These are phyloP conservation scores for Elsinoe fawcettii DNA, from an alignment of 2,329 filamentous ascomycete genomes.

Conservation along the genomic window DNA sequence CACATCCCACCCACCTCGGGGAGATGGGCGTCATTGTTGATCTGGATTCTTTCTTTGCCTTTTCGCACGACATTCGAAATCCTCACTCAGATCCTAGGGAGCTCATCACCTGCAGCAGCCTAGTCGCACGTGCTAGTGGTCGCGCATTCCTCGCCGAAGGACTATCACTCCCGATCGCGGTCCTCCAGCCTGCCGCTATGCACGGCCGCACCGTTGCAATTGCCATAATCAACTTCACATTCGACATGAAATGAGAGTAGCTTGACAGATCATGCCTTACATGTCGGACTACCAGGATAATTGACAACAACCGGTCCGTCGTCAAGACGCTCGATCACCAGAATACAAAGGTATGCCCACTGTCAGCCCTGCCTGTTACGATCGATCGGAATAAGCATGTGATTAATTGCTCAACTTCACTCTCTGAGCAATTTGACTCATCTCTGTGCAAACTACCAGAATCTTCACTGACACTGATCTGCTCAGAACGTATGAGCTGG, in stretches of 20 bases:
- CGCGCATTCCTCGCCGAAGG: not conserved
- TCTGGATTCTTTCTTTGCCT: not conserved
- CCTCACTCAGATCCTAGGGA: not conserved
- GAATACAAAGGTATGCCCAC: constrained; percentile 7
- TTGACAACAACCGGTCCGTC: not conserved
- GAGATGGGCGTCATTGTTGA: constrained; percentile 9
- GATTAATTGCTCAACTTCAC: not conserved
- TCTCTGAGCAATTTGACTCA: not conserved
- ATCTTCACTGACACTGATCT: not conserved
- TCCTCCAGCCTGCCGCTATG: constrained; percentile 9
- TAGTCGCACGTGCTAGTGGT: not conserved
- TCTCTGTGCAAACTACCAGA: not conserved
- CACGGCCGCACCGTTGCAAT: constrained; percentile 13
- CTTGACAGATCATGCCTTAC: constrained; percentile 10
- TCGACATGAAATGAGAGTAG: constrained; percentile 6
- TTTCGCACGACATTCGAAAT: not conserved
- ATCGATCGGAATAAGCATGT: not conserved
- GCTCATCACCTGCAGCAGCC: not conserved
- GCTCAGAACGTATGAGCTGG: constrained; percentile 4
- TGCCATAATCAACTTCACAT: constrained; percentile 4
- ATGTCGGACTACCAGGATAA: not conserved
- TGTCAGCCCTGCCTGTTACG: not conserved
- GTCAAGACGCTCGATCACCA: not conserved
- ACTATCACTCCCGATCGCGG: not conserved
- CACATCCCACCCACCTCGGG: not conserved